These are phyloP conservation scores for Cornus controversa DNA, from an alignment of 148 eudicot species.

Conservation along the genomic window DNA sequence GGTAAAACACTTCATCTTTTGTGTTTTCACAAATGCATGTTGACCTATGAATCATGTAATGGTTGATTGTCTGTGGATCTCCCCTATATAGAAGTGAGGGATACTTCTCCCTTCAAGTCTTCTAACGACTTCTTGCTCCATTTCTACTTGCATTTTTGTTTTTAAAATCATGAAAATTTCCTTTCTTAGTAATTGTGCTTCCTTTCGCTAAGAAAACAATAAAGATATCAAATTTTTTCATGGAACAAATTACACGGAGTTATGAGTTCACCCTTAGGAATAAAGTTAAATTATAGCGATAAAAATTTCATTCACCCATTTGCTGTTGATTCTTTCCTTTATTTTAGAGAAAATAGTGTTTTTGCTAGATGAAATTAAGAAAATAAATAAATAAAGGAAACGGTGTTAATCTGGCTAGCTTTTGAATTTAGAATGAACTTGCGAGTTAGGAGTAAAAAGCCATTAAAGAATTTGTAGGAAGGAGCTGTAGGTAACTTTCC, in stretches of 20 bases:
- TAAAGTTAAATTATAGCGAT: background rate
- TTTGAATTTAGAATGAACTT: background rate
- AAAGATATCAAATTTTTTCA: background rate
- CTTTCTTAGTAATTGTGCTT: no score
- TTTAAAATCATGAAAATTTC: no score
- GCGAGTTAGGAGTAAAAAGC: no score
- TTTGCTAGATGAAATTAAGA: no score
- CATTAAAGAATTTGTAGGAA: background rate
- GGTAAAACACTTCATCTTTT: conserved; percentile 44
- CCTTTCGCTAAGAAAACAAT: no score
- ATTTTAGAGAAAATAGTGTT: background rate
- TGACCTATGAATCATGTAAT: background rate
- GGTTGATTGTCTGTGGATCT: background rate
- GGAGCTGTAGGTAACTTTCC: background rate
- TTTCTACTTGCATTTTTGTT: background rate
- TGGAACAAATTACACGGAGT: background rate
- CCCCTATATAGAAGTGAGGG: background rate
- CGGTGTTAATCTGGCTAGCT: background rate
- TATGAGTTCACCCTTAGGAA: background rate
- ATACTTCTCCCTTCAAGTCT: no score
- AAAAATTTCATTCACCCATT: background rate
- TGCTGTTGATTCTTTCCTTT: background rate
- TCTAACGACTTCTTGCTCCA: background rate
- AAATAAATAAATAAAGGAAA: background rate
- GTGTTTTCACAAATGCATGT: background rate